Evolutionary conservation across 192 early-diverging fungal genomes (phyloP), one percentile per base, ranked within the genome.

Genomic region (Coemansia sp.): DNA sequence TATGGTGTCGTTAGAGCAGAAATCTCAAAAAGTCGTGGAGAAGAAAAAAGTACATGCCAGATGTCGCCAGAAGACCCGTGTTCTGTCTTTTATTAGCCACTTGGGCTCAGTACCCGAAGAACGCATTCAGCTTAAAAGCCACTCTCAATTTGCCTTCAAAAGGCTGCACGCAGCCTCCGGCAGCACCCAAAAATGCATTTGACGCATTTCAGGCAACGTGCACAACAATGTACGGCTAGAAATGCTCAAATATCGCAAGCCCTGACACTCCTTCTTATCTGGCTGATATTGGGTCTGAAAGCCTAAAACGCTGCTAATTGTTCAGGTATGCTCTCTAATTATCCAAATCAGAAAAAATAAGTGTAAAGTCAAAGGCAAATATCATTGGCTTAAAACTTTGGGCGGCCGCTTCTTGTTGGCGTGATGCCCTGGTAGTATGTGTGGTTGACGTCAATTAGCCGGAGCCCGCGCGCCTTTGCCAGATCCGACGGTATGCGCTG

Each of bases 371-470:
- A 42, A 42, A 11, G 40, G 12, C 15, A n/a, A n/a, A 42, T 12
- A 14, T 3, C 40, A 42, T 15, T 42, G 40, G 12, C 40, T 42
- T 7, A 48, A 17, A 21, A 48, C 18, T 17, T 48, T 15, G 46
- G 54, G 38, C 50, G 36, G 15, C 12, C 21, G n/a, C 48, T 46
- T 4, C 52, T 52, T 20, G 61, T 60, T 4, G 64, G 59, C 67
- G 40, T 76, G 40, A 68, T 56, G 2, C 65, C 83, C 54, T 94
- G 93, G 67, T 95, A 97, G 73, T 96, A 95, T 18, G 80, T 84
- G 73, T 90, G 86, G 71, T 94, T 88, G 42, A 99, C 92, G 67
- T 99, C 95, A 17, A 90, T 79, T 44, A 99, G 76, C 37, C 90
- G 92, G 66, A 90, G 84, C 17, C 97, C 97, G 53, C 97, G 82